These are phyloP conservation scores for Penicillium pulvis DNA, from an alignment of 495 filamentous ascomycete species.

Conservation along the genomic window DNA sequence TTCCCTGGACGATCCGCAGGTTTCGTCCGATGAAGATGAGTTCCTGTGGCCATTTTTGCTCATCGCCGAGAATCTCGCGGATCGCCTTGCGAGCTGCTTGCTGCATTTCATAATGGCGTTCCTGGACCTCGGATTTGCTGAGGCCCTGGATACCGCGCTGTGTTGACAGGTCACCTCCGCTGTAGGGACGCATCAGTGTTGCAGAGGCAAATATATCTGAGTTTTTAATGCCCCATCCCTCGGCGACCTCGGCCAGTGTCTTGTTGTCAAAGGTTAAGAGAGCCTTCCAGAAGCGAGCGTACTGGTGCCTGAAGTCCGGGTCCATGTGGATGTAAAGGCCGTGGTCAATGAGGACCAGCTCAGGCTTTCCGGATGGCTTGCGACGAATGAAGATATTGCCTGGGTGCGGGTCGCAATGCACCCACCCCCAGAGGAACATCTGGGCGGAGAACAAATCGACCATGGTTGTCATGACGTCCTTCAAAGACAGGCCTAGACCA, in stretches of 20 bases:
- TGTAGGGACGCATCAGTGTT: conserved; percentile 87
- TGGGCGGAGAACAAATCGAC: conserved; percentile 92
- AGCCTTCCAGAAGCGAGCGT: conserved; percentile 89
- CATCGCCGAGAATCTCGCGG: conserved; percentile 81
- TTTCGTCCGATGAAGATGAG: conserved; percentile 96
- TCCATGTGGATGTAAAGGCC: conserved; percentile 92
- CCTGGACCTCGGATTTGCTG: conserved; percentile 51
- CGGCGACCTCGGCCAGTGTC: conserved; percentile 69
- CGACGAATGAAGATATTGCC: conserved; percentile 96
- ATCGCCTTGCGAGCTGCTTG: conserved; percentile 80
- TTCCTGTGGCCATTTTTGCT: conserved; percentile 84
- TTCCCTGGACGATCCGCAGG: conserved; percentile 86
- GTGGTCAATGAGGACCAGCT: conserved; percentile 95
- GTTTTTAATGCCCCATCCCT: conserved; percentile 82
- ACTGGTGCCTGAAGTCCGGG: conserved; percentile 82
- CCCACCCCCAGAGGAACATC: conserved; percentile 93
- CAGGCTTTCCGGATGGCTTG: conserved; percentile 74
- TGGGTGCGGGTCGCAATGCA: conserved; percentile 95
- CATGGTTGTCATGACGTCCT: conserved; percentile 93
- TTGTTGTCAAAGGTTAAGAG: conserved; percentile 91
- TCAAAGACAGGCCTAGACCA: conserved; percentile 78
- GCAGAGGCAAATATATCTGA: conserved; percentile 88
- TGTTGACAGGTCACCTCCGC: conserved; percentile 73
- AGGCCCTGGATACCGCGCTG: conserved; percentile 62
- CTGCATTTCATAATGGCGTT: conserved; percentile 81